Percentiles rank a stretch among this genome's conserved stretches.
Conservation (phyloP, 352 stramenopile genomes). For the Phytophthora vignae region DNA sequence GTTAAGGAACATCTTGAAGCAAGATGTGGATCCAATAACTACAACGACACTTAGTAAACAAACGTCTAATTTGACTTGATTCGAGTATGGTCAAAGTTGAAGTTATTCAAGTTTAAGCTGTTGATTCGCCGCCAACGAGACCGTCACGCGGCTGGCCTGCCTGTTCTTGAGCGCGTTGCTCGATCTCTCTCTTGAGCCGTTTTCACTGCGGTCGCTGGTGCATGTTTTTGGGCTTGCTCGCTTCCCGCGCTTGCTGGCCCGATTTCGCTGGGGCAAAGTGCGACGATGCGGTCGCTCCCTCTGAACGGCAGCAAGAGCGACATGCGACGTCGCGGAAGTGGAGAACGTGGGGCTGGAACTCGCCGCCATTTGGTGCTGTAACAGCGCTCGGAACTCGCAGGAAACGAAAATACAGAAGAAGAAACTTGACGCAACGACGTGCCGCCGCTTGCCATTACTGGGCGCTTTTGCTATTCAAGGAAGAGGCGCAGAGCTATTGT, state of each 20-base stretch:
- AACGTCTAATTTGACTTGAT: slow-evolving; percentile 3
- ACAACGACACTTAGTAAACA: background rate
- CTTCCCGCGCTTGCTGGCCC: background rate
- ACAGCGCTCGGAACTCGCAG: slow-evolving; percentile 13
- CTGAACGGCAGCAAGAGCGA: slow-evolving; percentile 4
- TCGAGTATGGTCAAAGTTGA: slow-evolving; percentile 19
- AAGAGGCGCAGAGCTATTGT: slow-evolving; percentile 30
- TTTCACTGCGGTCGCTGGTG: background rate
- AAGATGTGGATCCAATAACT: background rate
- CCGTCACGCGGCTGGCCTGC: background rate
- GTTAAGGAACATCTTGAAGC: background rate
- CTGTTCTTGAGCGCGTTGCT: background rate
- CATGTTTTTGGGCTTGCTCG: background rate
- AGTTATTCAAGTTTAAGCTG: slow-evolving; percentile 1
- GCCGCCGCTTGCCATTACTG: slow-evolving; percentile 13
- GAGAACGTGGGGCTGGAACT: background rate
- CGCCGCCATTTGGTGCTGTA: background rate
- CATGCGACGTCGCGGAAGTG: slow-evolving; percentile 17
- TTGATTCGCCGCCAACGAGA: background rate
- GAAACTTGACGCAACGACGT: slow-evolving; percentile 25
- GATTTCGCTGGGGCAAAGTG: slow-evolving; percentile 3
- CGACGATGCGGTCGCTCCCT: background rate
- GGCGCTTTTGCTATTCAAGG: slow-evolving; percentile 28
- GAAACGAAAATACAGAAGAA: slow-evolving; percentile 34
- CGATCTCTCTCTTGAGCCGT: slow-evolving; percentile 4